Evolutionary conservation across 2,329 filamentous ascomycete genomes (phyloP), one percentile per base, ranked within the genome.

Genomic region (Cercospora brassicicola): DNA sequence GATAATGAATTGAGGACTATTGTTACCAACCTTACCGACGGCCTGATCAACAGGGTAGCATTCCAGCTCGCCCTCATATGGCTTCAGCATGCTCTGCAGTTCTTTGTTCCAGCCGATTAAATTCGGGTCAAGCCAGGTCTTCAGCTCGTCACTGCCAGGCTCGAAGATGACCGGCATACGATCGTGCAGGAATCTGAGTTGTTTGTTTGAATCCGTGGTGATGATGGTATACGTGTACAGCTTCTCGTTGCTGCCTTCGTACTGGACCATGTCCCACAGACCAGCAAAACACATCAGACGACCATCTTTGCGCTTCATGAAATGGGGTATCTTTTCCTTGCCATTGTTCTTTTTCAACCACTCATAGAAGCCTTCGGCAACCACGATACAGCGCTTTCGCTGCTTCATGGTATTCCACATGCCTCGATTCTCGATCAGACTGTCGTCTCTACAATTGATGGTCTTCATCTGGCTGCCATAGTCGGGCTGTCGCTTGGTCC

Each of bases 141-240:
- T 85, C 76, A 97, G 84, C 10, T 84, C 86, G 1, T 91, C 85
- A 0, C 90, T 92, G 3, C 88, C 89, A 4, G 91, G 88, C 5
- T 97, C 89, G 0, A 99, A 79, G 31, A 98, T 91, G 5, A 97
- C 94, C 0, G 95, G 95, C 95, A 99, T 99, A 15, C 95, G 89
- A 76, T 96, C 91, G 77, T 99, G 95, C 18, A 99, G 83, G 73
- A 97, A 98, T 30, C 85, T 89, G 59, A 98, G 84, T 77, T 94
- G 91, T 70, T 89, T 84, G 75, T 94, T 97, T 7, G 93, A 91
- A 68, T 90, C 87, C 1, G 94, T 98, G 0, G 95, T 99, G 78
- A 98, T 94, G 77, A 99, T 88, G 1, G 94, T 94, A 79, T 97
- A 99, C 0, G 93, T 96, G 78, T 94, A 97, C 4, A 89, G 81